Evolutionary conservation across 2,329 filamentous ascomycete genomes (phyloP).

Genomic region (Thielaviopsis punctulata): DNA sequence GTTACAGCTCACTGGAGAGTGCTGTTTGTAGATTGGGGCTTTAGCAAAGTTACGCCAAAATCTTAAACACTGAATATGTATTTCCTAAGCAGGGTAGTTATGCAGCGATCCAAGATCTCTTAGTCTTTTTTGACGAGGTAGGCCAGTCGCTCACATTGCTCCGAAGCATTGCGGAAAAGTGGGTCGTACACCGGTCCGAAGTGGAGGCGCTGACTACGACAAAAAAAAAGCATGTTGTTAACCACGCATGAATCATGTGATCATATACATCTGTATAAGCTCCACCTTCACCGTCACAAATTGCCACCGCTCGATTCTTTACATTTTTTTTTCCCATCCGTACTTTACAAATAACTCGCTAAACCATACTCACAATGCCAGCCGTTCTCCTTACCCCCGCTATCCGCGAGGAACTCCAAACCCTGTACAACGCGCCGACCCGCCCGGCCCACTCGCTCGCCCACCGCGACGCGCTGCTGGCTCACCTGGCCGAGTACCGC

Average conservation of each 20-base stretch:
- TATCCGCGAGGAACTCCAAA: background rate
- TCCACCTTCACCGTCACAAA: background rate
- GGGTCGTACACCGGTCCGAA: background rate
- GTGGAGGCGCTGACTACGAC: background rate
- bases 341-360: too few species aligned
- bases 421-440: slow-evolving; percentile 1
- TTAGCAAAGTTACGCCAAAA: too few species aligned
- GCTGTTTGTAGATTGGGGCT: background rate
- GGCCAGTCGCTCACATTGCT: background rate
- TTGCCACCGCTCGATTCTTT: background rate
- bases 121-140: too few species aligned
- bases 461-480: slow-evolving; percentile 6
- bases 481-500: slow-evolving; percentile 1
- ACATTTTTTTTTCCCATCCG: background rate
- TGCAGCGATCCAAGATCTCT: background rate
- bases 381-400: slow-evolving; percentile 1
- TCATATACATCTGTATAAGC: background rate
- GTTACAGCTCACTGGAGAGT: too few species aligned
- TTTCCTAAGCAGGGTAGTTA: too few species aligned
- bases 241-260: background rate
- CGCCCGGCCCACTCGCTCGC: slow-evolving; percentile 8
- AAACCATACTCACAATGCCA: background rate
- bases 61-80: too few species aligned
- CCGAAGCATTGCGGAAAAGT: background rate
- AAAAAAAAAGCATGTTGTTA: background rate